phyloP scores from a whole-genome alignment of 1,139 yeast species.

The Yamadazyma mexicana region DNA sequence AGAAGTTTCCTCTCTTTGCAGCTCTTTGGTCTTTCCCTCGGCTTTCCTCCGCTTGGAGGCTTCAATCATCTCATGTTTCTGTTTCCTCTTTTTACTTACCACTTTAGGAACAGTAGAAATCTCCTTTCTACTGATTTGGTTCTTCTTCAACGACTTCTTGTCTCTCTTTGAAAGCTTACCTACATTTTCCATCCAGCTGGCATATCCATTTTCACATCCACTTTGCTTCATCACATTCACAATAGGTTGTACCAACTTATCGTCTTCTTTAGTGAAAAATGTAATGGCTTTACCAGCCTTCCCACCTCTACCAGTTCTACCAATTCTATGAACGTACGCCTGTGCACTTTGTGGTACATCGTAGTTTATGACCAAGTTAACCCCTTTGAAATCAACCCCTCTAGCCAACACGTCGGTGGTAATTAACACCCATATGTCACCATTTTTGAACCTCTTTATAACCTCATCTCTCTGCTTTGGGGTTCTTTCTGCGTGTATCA shows the following conservation, averaged over 20 bases:
- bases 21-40: no score
- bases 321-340: slow-evolving; percentile 95
- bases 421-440: slow-evolving; percentile 93
- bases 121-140: slow-evolving; percentile 63
- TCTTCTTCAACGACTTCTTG: slow-evolving; percentile 61
- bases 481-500: slow-evolving; percentile 93
- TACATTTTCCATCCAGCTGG: slow-evolving; percentile 80
- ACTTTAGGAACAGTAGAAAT: slow-evolving; percentile 86
- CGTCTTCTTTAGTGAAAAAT: slow-evolving; percentile 89
- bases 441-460: slow-evolving; percentile 79
- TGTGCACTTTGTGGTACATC: slow-evolving; percentile 96
- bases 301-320: slow-evolving; percentile 98
- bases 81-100: slow-evolving; percentile 63
- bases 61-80: slow-evolving; percentile 69
- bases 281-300: slow-evolving; percentile 85
- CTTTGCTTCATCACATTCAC: slow-evolving; percentile 94
- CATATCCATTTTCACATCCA: slow-evolving; percentile 65
- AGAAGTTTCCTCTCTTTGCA: no score
- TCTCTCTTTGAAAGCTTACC: slow-evolving; percentile 69
- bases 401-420: slow-evolving; percentile 95
- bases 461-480: slow-evolving; percentile 84
- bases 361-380: slow-evolving; percentile 89
- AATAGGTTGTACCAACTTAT: slow-evolving; percentile 72
- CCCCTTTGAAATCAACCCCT: slow-evolving; percentile 97
- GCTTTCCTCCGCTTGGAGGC: slow-evolving; percentile 69